phyloP scores from a whole-genome alignment of 306 rosid species.

The Prunus persica region Prunus_persica_NCBIv2 NC_034016.1:18058001-18058500 shows the following conservation, averaged over 20 bases:
- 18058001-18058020: too few species aligned
- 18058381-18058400: conserved; percentile 26
- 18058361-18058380: conserved; percentile 37
- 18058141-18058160: background rate
- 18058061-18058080: too few species aligned
- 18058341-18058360: conserved; percentile 42
- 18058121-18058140: background rate
- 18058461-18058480: background rate
- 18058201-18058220: conserved; percentile 3
- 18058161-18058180: conserved; percentile 12
- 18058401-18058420: conserved; percentile 22
- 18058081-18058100: too few species aligned
- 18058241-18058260: background rate
- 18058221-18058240: conserved; percentile 4
- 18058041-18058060: too few species aligned
- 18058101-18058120: background rate
- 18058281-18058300: too few species aligned
- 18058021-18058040: too few species aligned
- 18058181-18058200: conserved; percentile 22
- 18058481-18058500: background rate
- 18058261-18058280: conserved; percentile 12
- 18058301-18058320: conserved; percentile 4
- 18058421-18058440: conserved; percentile 43
- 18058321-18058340: conserved; percentile 7
- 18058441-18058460: conserved; percentile 51